phyloP scores from a whole-genome alignment of 106 monocot species.

The Allium sativum region DNA sequence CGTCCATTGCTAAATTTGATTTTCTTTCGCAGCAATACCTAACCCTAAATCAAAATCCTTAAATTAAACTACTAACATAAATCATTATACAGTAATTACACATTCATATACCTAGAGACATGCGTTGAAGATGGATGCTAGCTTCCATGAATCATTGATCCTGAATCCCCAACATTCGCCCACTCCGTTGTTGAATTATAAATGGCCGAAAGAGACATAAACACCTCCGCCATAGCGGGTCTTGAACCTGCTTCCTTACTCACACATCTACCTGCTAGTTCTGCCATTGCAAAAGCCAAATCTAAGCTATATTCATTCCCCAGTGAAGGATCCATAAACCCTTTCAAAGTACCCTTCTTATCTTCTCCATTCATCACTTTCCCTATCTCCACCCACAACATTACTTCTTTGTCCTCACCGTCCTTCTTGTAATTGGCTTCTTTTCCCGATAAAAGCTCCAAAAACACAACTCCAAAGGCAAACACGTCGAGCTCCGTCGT shows the following conservation, averaged over 20 bases:
- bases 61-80: no score
- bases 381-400: constrained; percentile 27
- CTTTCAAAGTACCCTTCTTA: constrained; percentile 38
- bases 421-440: constrained; percentile 1
- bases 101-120: no score
- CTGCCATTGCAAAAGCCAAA: constrained; percentile 54
- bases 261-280: constrained; percentile 64
- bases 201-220: constrained; percentile 50
- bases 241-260: constrained; percentile 27
- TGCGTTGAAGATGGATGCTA: background rate
- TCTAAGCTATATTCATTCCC: constrained; percentile 54
- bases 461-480: constrained; percentile 32
- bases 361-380: constrained; percentile 45
- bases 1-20: no score
- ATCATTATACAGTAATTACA: no score
- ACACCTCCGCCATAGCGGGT: constrained; percentile 35
- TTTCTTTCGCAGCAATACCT: no score
- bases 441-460: constrained; percentile 41
- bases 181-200: constrained; percentile 58
- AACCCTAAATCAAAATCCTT: no score
- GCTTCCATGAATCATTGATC: constrained; percentile 25
- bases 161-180: constrained; percentile 28
- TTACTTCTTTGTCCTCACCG: constrained; percentile 7
- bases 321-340: constrained; percentile 50
- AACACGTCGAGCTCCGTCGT: constrained; percentile 40